These are phyloP conservation scores for Sextonia rubra DNA, from an alignment of 164 flowering plant genomes.

Conservation along the genomic window DNA sequence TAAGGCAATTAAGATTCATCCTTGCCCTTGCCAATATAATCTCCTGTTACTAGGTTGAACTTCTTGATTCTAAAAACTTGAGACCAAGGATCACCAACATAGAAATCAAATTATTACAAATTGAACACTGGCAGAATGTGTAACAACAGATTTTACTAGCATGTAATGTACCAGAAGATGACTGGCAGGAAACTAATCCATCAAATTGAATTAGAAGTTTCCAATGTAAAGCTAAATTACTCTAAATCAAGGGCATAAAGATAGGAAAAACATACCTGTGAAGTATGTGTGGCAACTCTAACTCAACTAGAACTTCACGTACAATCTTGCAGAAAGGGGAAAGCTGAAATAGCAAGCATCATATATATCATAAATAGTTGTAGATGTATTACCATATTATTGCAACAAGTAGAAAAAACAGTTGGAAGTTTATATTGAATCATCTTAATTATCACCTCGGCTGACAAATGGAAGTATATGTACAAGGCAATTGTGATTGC, in stretches of 20 bases:
- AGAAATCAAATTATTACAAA: too few species aligned
- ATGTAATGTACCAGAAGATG: too few species aligned
- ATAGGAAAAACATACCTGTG: conserved; percentile 44
- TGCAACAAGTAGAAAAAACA: not conserved
- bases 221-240: not conserved
- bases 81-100: too few species aligned
- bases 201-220: not conserved
- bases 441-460: not conserved
- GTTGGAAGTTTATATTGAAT: not conserved
- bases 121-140: too few species aligned
- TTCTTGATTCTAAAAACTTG: too few species aligned
- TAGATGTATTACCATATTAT: not conserved
- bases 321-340: conserved; percentile 97
- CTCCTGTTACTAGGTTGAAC: too few species aligned
- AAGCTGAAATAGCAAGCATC: conserved; percentile 37
- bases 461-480: not conserved
- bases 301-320: conserved; percentile 88
- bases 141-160: too few species aligned
- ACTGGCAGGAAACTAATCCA: not conserved
- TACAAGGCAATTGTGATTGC: not conserved
- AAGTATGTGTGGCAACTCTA: conserved; percentile 83
- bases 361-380: not conserved
- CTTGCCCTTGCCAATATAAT: too few species aligned
- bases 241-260: not conserved
- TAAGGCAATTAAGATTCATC: too few species aligned